phyloP scores from a whole-genome alignment of 176 grass and related monocot species.

The Lolium perenne region DNA sequence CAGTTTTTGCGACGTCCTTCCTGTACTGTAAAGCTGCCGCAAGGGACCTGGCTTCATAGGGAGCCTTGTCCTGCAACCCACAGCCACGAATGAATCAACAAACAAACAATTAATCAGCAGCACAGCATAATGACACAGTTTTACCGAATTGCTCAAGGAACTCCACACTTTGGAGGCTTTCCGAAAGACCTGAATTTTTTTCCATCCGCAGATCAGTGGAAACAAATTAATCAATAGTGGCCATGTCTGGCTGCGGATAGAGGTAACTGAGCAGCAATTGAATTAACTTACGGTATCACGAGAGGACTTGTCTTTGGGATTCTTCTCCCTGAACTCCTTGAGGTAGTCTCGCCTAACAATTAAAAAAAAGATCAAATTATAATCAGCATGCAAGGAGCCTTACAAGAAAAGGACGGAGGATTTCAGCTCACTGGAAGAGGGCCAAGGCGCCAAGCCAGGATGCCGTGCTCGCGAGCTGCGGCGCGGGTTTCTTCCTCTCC shows the following conservation, averaged over 20 bases:
- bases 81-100: not conserved
- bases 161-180: not conserved
- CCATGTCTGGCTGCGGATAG: not conserved
- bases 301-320: constrained; percentile 5
- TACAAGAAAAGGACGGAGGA: not conserved
- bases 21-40: not conserved
- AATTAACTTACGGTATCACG: not conserved
- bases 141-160: not conserved
- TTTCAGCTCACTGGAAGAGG: not conserved
- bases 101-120: not conserved
- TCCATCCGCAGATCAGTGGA: not conserved
- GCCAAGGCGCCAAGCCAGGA: not conserved
- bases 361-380: not conserved
- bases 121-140: not conserved
- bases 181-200: not conserved
- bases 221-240: not conserved
- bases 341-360: not conserved
- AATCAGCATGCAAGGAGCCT: not conserved
- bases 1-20: not conserved
- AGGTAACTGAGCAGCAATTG: not conserved
- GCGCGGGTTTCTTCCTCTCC: not conserved
- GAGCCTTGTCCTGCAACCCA: not conserved
- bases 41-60: not conserved
- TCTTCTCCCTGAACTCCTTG: not conserved
- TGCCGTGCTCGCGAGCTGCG: not conserved